Conservation (phyloP, 2,329 filamentous ascomycete species). For the Aureobasidium sp. region DNA sequence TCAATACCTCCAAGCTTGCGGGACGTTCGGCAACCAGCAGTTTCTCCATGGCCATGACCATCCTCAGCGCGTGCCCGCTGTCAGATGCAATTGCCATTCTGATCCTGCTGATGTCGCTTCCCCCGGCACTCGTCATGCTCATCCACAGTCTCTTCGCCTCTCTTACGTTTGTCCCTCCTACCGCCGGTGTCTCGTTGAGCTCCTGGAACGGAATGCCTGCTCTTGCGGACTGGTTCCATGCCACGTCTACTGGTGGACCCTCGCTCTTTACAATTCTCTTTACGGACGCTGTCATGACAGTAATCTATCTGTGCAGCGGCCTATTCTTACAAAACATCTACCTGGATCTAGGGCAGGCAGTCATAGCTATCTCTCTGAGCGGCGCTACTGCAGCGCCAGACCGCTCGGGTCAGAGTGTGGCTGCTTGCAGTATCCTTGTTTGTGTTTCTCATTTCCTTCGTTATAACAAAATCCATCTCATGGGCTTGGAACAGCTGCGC, state of each 20-base stretch:
- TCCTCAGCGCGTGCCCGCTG: slow-evolving; percentile 81
- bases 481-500: slow-evolving; percentile 31
- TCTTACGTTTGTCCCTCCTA: slow-evolving; percentile 81
- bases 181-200: slow-evolving; percentile 51
- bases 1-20: slow-evolving; percentile 13
- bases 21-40: slow-evolving; percentile 52
- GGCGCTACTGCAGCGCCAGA: slow-evolving; percentile 66
- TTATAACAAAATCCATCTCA: slow-evolving; percentile 44
- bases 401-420: slow-evolving; percentile 63
- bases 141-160: slow-evolving; percentile 90
- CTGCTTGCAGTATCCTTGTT: slow-evolving; percentile 65
- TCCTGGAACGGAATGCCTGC: slow-evolving; percentile 58
- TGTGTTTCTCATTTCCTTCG: slow-evolving; percentile 42
- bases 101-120: slow-evolving; percentile 88
- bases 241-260: slow-evolving; percentile 68
- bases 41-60: slow-evolving; percentile 72
- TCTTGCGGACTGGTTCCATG: slow-evolving; percentile 86
- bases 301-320: slow-evolving; percentile 56
- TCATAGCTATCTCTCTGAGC: slow-evolving; percentile 84
- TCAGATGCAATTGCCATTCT: slow-evolving; percentile 95
- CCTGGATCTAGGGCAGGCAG: slow-evolving; percentile 83
- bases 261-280: slow-evolving; percentile 77
- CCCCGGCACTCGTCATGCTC: slow-evolving; percentile 76
- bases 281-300: slow-evolving; percentile 69
- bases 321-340: slow-evolving; percentile 73